These are phyloP conservation scores for Nyssa sinensis DNA, from an alignment of 148 eudicot genomes.

Conservation along the genomic window DNA sequence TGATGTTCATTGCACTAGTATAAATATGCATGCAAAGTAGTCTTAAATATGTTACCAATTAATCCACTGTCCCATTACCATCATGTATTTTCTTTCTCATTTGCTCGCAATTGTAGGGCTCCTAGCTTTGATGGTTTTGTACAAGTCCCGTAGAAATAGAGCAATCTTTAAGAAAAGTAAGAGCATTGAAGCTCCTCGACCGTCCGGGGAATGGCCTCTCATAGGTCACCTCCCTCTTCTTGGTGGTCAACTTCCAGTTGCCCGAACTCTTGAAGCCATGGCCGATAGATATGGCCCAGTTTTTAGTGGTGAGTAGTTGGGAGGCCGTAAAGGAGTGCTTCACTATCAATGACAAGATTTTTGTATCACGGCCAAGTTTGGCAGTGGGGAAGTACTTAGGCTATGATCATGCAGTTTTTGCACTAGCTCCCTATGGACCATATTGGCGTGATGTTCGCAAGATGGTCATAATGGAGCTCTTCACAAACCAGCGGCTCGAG, in stretches of 20 bases:
- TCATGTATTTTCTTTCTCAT: slow-evolving; percentile 7
- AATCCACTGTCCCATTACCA: not conserved
- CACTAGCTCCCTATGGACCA: slow-evolving; percentile 28
- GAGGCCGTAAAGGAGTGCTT: slow-evolving; percentile 23
- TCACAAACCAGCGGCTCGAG: slow-evolving; percentile 24
- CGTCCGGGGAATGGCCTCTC: slow-evolving; percentile 37
- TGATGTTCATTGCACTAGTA: no score
- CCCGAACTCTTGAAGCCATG: slow-evolving; percentile 30
- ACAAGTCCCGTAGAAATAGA: not conserved
- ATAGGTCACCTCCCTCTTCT: slow-evolving; percentile 40
- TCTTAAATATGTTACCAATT: not conserved
- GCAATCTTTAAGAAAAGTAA: not conserved
- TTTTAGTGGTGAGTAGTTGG: slow-evolving; percentile 30
- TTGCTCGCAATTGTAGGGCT: not conserved
- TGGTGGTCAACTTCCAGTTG: slow-evolving; percentile 16
- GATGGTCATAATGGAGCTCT: slow-evolving; percentile 21
- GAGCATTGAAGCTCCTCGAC: slow-evolving; percentile 26
- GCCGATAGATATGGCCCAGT: slow-evolving; percentile 36
- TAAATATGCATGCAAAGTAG: not conserved
- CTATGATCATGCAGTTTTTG: slow-evolving; percentile 27
- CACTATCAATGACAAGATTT: slow-evolving; percentile 21
- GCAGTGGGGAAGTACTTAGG: slow-evolving; percentile 17
- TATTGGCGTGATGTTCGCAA: slow-evolving; percentile 41
- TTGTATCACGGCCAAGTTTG: slow-evolving; percentile 15
- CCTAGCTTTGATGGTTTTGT: slow-evolving; percentile 1